Conservation (phyloP, 768 basidiomycete species). For the Boletus coccyginus region DNA sequence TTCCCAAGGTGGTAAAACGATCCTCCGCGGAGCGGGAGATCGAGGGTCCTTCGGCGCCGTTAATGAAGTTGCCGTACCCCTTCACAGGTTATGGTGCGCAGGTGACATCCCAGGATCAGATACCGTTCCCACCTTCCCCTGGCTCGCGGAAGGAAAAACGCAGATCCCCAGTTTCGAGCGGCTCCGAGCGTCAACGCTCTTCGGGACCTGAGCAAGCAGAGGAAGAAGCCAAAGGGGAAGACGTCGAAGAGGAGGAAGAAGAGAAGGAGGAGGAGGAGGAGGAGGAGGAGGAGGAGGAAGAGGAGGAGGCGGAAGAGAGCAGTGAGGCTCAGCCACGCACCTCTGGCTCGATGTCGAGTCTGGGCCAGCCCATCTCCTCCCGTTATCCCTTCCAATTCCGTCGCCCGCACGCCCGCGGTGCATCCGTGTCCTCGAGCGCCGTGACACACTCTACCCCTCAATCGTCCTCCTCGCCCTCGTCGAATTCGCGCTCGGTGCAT, state of each 20-base stretch:
- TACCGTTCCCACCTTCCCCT: constrained; percentile 76
- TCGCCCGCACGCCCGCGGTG: constrained; percentile 41
- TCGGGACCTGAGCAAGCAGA: constrained; percentile 30
- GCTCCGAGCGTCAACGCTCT: constrained; percentile 30
- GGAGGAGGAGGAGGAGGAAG: constrained; percentile 36
- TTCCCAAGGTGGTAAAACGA: constrained; percentile 46
- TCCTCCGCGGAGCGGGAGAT: constrained; percentile 46
- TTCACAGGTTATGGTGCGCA: constrained; percentile 63
- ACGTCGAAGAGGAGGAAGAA: not conserved
- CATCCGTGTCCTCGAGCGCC: constrained; percentile 39
- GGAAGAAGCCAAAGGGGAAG: constrained; percentile 20
- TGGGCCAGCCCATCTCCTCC: constrained; percentile 72
- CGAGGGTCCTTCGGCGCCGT: constrained; percentile 39
- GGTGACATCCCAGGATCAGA: constrained; percentile 57
- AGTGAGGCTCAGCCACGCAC: constrained; percentile 60
- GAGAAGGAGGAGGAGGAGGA: constrained; percentile 38
- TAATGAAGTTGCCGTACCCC: constrained; percentile 64
- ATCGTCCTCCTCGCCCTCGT: constrained; percentile 37
- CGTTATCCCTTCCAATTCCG: constrained; percentile 71
- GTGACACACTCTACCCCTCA: constrained; percentile 40
- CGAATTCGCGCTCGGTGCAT: constrained; percentile 38
- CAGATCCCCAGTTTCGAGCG: constrained; percentile 26
- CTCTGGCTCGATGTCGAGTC: constrained; percentile 82
- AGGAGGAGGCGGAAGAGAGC: constrained; percentile 34
- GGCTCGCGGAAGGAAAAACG: constrained; percentile 40